These are phyloP conservation scores for Pleurozium schreberi DNA, from an alignment of 225 moss, liverwort and hornwort species.

Conservation along the genomic window DNA sequence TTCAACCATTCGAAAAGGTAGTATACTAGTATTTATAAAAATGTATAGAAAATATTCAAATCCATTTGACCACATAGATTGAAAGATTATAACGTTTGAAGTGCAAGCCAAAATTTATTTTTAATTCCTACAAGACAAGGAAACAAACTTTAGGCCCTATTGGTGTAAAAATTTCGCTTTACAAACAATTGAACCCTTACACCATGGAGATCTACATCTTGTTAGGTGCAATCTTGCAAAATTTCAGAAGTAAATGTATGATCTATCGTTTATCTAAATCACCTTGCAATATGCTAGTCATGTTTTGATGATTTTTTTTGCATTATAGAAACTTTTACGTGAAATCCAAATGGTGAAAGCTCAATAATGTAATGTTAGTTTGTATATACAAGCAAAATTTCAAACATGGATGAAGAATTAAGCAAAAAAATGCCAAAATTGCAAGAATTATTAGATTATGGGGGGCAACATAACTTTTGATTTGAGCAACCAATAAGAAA, in stretches of 20 bases:
- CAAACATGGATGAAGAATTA: no score
- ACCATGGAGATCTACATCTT: neutral
- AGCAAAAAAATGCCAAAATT: no score
- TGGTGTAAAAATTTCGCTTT: neutral
- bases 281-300: no score
- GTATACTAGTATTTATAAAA: neutral
- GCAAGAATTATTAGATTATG: no score
- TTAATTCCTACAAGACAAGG: neutral
- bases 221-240: neutral
- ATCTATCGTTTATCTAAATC: accelerated
- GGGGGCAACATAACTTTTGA: no score
- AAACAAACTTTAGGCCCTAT: neutral
- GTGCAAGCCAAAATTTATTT: neutral
- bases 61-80: accelerated
- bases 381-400: no score
- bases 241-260: neutral
- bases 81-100: neutral
- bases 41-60: neutral
- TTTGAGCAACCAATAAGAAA: no score
- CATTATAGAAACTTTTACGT: accelerated
- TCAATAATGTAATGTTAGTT: no score
- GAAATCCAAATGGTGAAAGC: neutral
- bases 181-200: neutral
- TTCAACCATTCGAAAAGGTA: accelerated
- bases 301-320: neutral